Base-by-base conservation (phyloP, 2,329 filamentous ascomycete species). In the Sclerotinia trifoliorum region DNA sequence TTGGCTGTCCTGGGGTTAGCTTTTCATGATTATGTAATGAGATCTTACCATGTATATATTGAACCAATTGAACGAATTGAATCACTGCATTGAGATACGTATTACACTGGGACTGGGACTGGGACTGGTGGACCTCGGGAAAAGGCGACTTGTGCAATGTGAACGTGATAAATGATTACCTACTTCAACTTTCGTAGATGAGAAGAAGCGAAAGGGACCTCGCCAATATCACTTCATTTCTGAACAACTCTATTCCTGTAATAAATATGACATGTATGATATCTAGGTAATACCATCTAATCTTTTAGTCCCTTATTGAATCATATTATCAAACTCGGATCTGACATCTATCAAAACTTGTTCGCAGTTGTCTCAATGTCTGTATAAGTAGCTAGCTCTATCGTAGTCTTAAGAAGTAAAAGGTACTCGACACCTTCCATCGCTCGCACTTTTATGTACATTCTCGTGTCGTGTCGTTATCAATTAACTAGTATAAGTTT, bases 381-480 rank as follows among this genome's bases (percentile, higher is more conserved):
- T 51, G 44, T 58, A 58, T 58, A 63, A 26, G 5, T 51, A 62
- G 58, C 29, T 49, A 63, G 48, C 21, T 63, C 60, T 63, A 63
- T 51, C 7, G 1, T 63, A 21, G 46, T 42, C 46, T 52, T 63
- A 26, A 17, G 32, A 39, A 63, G 46, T 48, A 39, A 52, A 35
- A 2, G 32, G 29, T 19, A 15, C 5, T 26, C 6, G 32, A 19
- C n/a, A 13, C 15, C 48, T 39, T 21, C 24, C 13, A 8, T 15
- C n/a, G 15, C 60, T 62, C n/a, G 32, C n/a, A 26, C 11, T 19
- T 19, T 26, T 62, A 19, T 63, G 46, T 63, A 63, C 60, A 63
- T 63, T 63, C 32, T 39, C 46, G 46, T 63, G n/a, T 63, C 46
- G 60, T 63, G 32, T 63, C 46, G 46, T 19, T 13, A 63, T 63